phyloP scores from a whole-genome alignment of 208 protist species.

The Trypanosoma boissoni region DNA sequence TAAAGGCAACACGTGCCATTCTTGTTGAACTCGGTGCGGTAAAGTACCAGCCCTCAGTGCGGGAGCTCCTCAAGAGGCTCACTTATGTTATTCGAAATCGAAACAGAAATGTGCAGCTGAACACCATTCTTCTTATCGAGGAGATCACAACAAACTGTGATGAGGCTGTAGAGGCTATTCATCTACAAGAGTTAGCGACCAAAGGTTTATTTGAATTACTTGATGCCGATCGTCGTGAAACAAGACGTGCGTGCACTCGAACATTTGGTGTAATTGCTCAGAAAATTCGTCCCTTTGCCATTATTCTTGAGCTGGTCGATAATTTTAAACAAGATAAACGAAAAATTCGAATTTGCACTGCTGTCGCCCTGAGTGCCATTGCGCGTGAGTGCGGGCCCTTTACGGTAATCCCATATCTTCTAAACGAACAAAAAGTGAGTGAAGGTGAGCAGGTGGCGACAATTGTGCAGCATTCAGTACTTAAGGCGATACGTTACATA shows the following conservation, averaged over 20 bases:
- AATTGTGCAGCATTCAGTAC: conserved; percentile 97
- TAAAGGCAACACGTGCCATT: conserved; percentile 96
- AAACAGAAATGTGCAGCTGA: conserved; percentile 98
- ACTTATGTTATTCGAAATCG: conserved; percentile 99
- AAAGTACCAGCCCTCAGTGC: conserved; percentile 95
- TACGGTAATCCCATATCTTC: conserved; percentile 98
- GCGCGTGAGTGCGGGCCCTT: conserved; percentile 98
- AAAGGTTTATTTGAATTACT: conserved; percentile 99
- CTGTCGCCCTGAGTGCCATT: conserved; percentile 99
- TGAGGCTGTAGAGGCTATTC: conserved; percentile 76
- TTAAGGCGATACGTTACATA: conserved; percentile 99
- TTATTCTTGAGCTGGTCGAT: conserved; percentile 98
- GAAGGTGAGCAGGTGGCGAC: conserved; percentile 94
- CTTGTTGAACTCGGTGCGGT: conserved; percentile 96
- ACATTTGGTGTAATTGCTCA: conserved; percentile 99
- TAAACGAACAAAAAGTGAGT: conserved; percentile 99
- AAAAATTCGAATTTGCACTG: conserved; percentile 99
- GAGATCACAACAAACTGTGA: conserved; percentile 92
- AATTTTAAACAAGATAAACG: conserved; percentile 99
- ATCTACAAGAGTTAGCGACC: conserved; percentile 97
- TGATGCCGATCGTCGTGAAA: conserved; percentile 97
- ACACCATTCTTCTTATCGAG: conserved; percentile 97
- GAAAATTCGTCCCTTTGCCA: conserved; percentile 98
- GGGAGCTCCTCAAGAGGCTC: conserved; percentile 97
- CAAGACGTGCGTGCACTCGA: conserved; percentile 94